Conservation (phyloP, 306 rosid species). For the Trifolium dubium region DNA sequence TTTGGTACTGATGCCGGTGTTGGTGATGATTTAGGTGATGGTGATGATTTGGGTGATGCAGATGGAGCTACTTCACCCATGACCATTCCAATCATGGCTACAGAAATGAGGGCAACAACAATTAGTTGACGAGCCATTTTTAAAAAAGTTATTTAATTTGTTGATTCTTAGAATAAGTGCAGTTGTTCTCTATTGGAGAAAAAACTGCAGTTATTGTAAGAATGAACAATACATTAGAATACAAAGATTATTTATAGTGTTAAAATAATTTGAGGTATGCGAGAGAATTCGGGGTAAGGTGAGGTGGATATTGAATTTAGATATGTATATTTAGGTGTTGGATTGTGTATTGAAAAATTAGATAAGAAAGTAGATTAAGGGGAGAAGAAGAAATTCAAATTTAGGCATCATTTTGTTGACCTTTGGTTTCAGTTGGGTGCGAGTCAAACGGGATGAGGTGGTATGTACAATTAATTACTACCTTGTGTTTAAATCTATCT, state of each 20-base stretch:
- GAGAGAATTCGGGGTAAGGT: conserved; percentile 23
- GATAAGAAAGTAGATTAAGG: too few relatives aligned
- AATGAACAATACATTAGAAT: conserved; percentile 11
- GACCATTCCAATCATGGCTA: conserved; percentile 14
- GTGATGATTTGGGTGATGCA: conserved; percentile 46
- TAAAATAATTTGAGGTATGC: not conserved
- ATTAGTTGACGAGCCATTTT: conserved; percentile 48
- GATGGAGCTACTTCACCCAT: conserved; percentile 46
- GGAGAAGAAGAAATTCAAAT: not conserved
- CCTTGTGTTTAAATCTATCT: too few relatives aligned
- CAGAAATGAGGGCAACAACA: conserved; percentile 53
- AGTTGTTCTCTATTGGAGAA: conserved; percentile 60
- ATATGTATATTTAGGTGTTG: too few relatives aligned
- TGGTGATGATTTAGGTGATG: conserved; percentile 42
- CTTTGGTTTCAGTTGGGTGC: conserved; percentile 11
- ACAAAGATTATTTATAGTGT: conserved; percentile 32
- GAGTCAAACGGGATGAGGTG: conserved; percentile 30
- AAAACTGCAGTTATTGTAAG: conserved; percentile 46
- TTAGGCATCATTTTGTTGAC: not conserved
- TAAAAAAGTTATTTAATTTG: not conserved
- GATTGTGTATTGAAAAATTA: too few relatives aligned
- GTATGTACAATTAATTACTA: not conserved
- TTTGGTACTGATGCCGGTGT: not conserved
- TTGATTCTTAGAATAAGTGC: conserved; percentile 44
- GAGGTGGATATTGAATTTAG: conserved; percentile 34